Evolutionary conservation across 2,329 filamentous ascomycete species (phyloP).

Genomic region (Stylonectria norvegica): DNA sequence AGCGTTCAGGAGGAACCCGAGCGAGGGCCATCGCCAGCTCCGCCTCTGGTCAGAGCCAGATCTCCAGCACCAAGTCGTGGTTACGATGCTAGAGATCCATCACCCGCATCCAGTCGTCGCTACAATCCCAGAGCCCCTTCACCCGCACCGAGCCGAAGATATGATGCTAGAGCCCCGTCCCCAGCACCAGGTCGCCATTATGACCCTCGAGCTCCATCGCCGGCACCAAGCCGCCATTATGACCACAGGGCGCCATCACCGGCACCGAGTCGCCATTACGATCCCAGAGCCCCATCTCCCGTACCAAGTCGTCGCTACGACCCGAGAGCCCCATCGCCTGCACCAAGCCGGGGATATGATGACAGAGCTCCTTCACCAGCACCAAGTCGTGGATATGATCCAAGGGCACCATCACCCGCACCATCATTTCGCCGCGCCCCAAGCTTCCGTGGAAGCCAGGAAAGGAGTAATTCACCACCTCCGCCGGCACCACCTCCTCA

Average conservation of each 20-base stretch:
- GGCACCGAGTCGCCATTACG: conserved; percentile 32
- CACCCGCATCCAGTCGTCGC: conserved; percentile 21
- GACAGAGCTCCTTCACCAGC: conserved; percentile 37
- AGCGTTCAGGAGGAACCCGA: conserved; percentile 19
- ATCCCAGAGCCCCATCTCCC: conserved; percentile 16
- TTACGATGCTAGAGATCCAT: conserved; percentile 21
- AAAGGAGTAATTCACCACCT: conserved; percentile 59
- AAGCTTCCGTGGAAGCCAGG: conserved; percentile 23
- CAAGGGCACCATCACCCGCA: conserved; percentile 37
- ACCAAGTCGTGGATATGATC: conserved; percentile 25
- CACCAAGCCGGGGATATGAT: conserved; percentile 25
- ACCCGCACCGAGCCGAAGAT: conserved; percentile 24
- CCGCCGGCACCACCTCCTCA: conserved; percentile 83
- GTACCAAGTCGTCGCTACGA: conserved; percentile 25
- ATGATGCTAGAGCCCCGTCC: conserved; percentile 34
- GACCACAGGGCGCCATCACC: conserved; percentile 38
- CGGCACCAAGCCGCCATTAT: conserved; percentile 34
- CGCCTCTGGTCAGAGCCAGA: conserved; percentile 31
- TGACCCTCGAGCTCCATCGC: conserved; percentile 36
- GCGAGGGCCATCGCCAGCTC: conserved; percentile 25
- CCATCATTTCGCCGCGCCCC: conserved; percentile 30
- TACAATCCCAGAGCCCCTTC: conserved; percentile 33
- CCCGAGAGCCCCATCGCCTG: conserved; percentile 31
- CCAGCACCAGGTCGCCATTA: conserved; percentile 31
- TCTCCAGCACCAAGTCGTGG: conserved; percentile 38